These are phyloP conservation scores for Flaveria trinervia DNA, from an alignment of 129 eudicot genomes.

Conservation along the genomic window DNA sequence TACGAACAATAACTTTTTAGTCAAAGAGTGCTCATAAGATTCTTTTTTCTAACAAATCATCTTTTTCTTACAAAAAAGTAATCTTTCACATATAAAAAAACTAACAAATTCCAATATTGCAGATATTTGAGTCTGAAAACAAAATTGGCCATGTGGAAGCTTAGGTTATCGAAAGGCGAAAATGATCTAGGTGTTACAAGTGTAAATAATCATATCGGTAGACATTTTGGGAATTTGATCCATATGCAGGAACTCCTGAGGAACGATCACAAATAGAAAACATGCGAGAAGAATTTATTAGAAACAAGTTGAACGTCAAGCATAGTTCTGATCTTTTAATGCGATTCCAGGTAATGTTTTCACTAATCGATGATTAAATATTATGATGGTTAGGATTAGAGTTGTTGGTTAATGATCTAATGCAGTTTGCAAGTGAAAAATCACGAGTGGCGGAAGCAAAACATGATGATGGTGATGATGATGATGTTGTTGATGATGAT, in stretches of 20 bases:
- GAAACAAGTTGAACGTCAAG: conserved; percentile 38
- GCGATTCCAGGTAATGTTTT: conserved; percentile 54
- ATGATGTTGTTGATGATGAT: no score
- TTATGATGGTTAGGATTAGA: not conserved
- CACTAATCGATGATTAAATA: not conserved
- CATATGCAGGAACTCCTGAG: conserved; percentile 43
- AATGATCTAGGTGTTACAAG: conserved; percentile 38
- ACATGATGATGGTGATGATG: not conserved
- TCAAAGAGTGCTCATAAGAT: no score
- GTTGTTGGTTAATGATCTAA: not conserved
- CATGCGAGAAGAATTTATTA: conserved; percentile 42
- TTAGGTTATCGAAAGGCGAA: conserved; percentile 47
- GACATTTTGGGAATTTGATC: conserved; percentile 73
- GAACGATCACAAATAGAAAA: conserved; percentile 46
- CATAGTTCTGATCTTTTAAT: conserved; percentile 59
- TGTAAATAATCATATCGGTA: conserved; percentile 47
- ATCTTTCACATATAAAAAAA: no score
- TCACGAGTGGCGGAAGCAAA: not conserved
- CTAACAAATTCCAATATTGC: no score
- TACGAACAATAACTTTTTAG: no score
- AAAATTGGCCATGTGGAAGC: conserved; percentile 55
- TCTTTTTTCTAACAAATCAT: no score
- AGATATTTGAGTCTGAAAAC: not conserved
- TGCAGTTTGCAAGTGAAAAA: conserved; percentile 35
- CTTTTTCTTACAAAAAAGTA: no score